Base-by-base conservation (phyloP, 345 rosid species). In the Odontarrhena argentea region DNA sequence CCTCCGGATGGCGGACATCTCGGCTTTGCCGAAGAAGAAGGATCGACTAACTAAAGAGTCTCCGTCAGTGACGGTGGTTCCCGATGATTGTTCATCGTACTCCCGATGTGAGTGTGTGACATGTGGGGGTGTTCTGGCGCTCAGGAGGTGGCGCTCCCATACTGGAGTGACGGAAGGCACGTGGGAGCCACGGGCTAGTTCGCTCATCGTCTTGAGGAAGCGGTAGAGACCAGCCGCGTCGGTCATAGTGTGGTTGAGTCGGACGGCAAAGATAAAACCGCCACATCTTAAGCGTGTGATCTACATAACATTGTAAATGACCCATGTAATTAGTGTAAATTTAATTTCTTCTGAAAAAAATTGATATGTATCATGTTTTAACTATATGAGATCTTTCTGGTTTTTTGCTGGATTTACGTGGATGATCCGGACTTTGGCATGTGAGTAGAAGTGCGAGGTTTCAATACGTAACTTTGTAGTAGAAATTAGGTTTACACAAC, bases 221-320 rank as follows among this genome's bases (percentile, higher is more conserved):
- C 49, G 70, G 8, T 25, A 22, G 10, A 69, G 35, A 22, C 80
- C 80, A 1, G 35, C 24, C 2, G 52, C 78, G 7, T 79, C 80
- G 3, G 44, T 26, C 24, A 76, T 65, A 4, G 15, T 24, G 59
- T 79, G 80, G 70, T 69, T 69, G 12, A 73, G 3, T 1, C 78
- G 73, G 15, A 65, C 35, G 8, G 76, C 78, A 1, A 73, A 51
- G 59, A 79, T 55, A 69, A 76, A 76, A 8, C 83, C 78, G 12
- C 83, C 78, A 22, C 78, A 76, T 47, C 51, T 73, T 15, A 79
- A 38, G 15, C 76, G 80, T 24, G 80, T 76, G 36, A 73, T 76
- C 78, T 76, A 25, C 42, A 26, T 6, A 43, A 13, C 44, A 44
- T 60, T 12, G 9, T 10, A 38, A 18, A 18, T 38, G 10, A 56